These are phyloP conservation scores for Teunomyces stri DNA, from an alignment of 805 yeast genomes.

Conservation along the genomic window DNA sequence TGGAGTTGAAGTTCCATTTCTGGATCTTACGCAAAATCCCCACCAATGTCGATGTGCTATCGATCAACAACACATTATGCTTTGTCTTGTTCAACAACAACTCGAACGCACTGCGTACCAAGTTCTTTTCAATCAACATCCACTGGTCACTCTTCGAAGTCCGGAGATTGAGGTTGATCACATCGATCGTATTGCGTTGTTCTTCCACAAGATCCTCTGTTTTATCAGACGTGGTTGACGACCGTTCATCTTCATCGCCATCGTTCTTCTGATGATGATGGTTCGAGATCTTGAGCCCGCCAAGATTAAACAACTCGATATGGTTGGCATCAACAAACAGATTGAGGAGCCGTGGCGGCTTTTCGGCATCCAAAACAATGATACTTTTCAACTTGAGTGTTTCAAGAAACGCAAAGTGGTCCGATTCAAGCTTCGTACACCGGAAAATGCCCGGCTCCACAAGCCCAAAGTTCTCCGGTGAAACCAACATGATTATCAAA, in stretches of 20 bases:
- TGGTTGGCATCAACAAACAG: constrained; percentile 59
- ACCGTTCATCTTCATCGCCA: constrained; percentile 11
- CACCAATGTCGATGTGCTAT: constrained; percentile 73
- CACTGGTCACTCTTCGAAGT: constrained; percentile 52
- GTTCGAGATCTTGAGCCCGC: constrained; percentile 40
- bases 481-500: constrained; percentile 62
- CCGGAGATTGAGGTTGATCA: constrained; percentile 17
- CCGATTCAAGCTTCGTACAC: constrained; percentile 73
- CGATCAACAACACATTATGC: constrained; percentile 73
- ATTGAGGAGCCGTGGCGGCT: constrained; percentile 70
- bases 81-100: constrained; percentile 59
- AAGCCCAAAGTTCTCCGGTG: constrained; percentile 89
- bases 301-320: constrained; percentile 50
- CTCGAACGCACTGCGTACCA: constrained; percentile 65
- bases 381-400: constrained; percentile 69
- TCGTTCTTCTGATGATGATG: constrained; percentile 26
- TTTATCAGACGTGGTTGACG: constrained; percentile 8
- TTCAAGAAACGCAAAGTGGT: constrained; percentile 73
- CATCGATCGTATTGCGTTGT: constrained; percentile 16
- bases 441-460: constrained; percentile 85
- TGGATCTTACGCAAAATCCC: constrained; percentile 81
- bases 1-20: constrained; percentile 84
- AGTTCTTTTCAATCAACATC: constrained; percentile 70
- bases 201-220: constrained; percentile 1
- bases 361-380: constrained; percentile 78